These are phyloP conservation scores for Colletotrichum echinochloae DNA, from an alignment of 2,329 filamentous ascomycete genomes.

Conservation along the genomic window DNA sequence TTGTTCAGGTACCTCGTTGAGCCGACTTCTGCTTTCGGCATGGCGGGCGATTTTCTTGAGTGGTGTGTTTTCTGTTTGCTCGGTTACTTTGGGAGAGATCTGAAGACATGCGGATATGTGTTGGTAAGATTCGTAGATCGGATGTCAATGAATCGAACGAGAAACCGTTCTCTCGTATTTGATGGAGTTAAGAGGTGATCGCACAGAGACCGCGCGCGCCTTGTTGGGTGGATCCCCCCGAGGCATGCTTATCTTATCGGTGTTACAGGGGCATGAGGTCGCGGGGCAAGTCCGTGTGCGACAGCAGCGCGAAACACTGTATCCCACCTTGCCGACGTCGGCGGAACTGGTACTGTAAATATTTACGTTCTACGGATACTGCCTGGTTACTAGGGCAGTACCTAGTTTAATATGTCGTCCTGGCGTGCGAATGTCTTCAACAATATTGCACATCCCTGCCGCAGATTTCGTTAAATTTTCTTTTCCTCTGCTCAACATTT, in stretches of 20 bases:
- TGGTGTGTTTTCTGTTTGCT: neutral
- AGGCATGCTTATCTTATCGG: conserved; percentile 32
- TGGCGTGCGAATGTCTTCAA: neutral
- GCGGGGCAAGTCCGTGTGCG: conserved; percentile 32
- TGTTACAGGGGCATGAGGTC: neutral
- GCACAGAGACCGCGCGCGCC: neutral
- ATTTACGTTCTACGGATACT: conserved; percentile 23
- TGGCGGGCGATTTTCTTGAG: conserved; percentile 58
- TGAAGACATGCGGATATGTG: too few relatives aligned
- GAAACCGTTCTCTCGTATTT: neutral
- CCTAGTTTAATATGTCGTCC: neutral
- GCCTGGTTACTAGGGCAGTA: conserved; percentile 20
- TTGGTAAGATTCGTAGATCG: neutral
- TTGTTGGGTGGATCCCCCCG: neutral
- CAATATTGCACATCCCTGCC: too few relatives aligned
- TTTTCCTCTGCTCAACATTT: neutral
- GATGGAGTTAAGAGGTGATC: neutral
- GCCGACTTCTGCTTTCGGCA: conserved; percentile 93
- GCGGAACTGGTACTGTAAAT: conserved; percentile 23
- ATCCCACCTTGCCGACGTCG: conserved; percentile 34
- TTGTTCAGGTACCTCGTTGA: conserved; percentile 92
- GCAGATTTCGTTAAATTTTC: neutral
- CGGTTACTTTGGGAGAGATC: neutral
- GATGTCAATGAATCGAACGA: neutral
- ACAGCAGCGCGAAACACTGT: conserved; percentile 4